Evolutionary conservation across 345 rosid genomes (phyloP).

Genomic region (Hevea brasiliensis): DNA sequence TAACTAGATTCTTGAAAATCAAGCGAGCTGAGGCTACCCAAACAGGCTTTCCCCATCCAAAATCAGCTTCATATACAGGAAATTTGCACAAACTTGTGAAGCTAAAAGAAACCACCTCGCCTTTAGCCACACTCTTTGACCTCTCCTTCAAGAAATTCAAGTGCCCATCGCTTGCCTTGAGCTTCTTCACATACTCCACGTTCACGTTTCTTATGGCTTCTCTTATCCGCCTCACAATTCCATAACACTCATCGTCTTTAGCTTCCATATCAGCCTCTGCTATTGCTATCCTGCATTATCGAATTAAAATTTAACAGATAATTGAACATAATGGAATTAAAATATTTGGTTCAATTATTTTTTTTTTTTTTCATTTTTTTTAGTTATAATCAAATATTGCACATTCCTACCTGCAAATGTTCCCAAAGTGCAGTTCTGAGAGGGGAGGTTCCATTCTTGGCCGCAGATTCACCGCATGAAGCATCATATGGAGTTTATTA

Average conservation of each 20-base stretch:
- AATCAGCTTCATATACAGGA: conserved; percentile 1
- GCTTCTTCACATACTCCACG: background rate
- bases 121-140: background rate
- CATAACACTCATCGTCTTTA: background rate
- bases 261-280: background rate
- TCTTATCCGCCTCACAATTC: background rate
- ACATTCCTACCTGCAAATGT: background rate
- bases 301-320: no score
- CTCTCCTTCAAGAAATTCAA: background rate
- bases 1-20: background rate
- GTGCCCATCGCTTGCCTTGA: background rate
- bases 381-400: no score
- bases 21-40: background rate
- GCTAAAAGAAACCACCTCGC: background rate
- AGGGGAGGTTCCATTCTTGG: background rate
- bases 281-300: no score
- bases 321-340: no score
- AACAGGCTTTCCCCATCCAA: conserved; percentile 15
- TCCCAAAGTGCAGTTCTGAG: background rate
- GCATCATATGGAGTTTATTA: background rate
- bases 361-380: no score
- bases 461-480: background rate
- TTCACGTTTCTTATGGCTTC: background rate
- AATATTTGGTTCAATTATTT: no score
- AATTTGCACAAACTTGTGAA: conserved; percentile 11